Percentiles rank a stretch among this genome's conserved stretches.
These are phyloP conservation scores for Trichomonas gallinae DNA, from an alignment of 208 protist genomes.

Conservation along the genomic window DNA sequence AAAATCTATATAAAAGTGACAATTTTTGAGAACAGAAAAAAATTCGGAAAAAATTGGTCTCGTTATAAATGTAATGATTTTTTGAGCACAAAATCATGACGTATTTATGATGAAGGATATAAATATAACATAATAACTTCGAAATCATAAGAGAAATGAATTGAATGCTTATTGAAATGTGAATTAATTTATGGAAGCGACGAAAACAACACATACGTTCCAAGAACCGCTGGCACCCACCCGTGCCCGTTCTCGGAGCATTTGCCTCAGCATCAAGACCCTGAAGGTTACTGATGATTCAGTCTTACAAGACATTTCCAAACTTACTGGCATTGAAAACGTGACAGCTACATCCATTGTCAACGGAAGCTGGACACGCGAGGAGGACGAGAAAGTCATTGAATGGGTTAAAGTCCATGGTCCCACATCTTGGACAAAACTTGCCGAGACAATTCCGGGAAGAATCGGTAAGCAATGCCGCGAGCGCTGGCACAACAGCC, in stretches of 20 bases:
- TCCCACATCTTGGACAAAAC: background rate
- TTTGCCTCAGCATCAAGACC: background rate
- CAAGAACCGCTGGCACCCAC: background rate
- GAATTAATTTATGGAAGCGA: background rate
- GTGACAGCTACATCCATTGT: background rate
- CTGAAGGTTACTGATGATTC: background rate
- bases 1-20: too few species aligned
- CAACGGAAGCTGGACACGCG: background rate
- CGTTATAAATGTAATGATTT: too few species aligned
- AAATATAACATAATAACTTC: too few species aligned
- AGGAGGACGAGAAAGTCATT: background rate
- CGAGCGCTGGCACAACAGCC: constrained; percentile 39
- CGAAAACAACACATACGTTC: background rate
- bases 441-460: background rate
- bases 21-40: too few species aligned
- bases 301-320: background rate
- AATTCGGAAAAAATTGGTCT: too few species aligned
- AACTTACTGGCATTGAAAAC: background rate
- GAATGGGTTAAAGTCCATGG: background rate
- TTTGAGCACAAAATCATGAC: too few species aligned
- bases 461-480: background rate
- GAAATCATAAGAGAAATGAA: too few species aligned
- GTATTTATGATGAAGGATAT: too few species aligned
- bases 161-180: too few species aligned
- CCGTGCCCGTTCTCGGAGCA: background rate